Percentiles rank a stretch among this genome's conserved stretches.
These are phyloP conservation scores for Ramularia endophylla DNA, from an alignment of 2,329 filamentous ascomycete genomes.

Conservation along the genomic window DNA sequence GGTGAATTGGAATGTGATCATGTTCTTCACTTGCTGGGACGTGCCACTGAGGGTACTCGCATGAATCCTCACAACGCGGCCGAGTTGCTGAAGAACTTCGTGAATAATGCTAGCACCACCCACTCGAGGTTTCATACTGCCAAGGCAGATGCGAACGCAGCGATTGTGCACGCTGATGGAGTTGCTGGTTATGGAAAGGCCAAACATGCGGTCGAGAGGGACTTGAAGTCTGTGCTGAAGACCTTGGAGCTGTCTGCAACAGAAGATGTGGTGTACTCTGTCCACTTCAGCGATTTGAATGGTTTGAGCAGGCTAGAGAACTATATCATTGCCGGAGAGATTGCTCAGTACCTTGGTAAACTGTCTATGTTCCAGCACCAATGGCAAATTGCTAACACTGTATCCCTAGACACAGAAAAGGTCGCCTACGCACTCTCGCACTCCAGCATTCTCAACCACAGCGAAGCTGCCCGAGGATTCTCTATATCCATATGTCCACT, in stretches of 20 bases:
- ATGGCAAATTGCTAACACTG: conserved; percentile 3
- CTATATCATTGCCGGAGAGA: conserved; percentile 32
- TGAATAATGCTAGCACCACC: conserved; percentile 23
- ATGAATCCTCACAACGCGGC: conserved; percentile 22
- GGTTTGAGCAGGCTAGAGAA: conserved; percentile 32
- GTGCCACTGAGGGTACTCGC: conserved; percentile 24
- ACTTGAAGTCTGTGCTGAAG: conserved; percentile 26
- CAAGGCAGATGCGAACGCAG: conserved; percentile 27
- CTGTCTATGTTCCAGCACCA: neutral
- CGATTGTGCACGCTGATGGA: conserved; percentile 23
- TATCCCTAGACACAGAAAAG: conserved; percentile 22
- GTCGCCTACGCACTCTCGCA: conserved; percentile 29
- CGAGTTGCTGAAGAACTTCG: conserved; percentile 27
- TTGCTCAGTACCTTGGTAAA: conserved; percentile 29
- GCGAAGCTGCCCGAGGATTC: conserved; percentile 28
- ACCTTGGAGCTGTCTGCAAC: conserved; percentile 17
- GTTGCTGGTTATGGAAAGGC: conserved; percentile 26
- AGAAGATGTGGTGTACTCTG: conserved; percentile 24
- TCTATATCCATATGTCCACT: conserved; percentile 29
- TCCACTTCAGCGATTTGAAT: conserved; percentile 33
- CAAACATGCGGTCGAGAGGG: conserved; percentile 28
- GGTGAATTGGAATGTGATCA: conserved; percentile 31
- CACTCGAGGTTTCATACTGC: conserved; percentile 27
- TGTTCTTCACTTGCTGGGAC: conserved; percentile 27
- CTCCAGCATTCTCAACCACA: conserved; percentile 29